Evolutionary conservation across 176 grass and related monocot species (phyloP).

Genomic region (Canna indica): DNA sequence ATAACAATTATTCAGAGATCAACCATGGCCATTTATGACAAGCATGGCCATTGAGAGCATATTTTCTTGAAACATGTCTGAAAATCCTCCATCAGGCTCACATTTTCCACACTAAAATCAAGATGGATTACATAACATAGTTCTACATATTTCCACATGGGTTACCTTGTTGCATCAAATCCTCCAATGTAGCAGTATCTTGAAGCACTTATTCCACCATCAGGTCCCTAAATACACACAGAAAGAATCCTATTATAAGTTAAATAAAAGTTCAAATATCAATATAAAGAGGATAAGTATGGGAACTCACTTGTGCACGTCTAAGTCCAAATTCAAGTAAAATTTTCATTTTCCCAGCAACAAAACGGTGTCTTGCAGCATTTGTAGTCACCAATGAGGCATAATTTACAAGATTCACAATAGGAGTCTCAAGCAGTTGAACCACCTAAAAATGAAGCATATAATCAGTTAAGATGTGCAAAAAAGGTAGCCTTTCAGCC

Average conservation of each 20-base stretch:
- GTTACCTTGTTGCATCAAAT: constrained; percentile 10
- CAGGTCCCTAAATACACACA: background rate
- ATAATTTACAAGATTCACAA: constrained; percentile 6
- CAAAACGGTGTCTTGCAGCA: background rate
- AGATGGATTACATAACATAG: too few species aligned
- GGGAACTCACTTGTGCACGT: background rate
- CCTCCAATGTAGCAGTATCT: constrained; percentile 6
- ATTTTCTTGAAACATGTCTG: too few species aligned
- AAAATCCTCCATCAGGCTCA: too few species aligned
- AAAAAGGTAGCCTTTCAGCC: too few species aligned
- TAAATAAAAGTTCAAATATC: background rate
- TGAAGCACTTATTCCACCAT: constrained; percentile 12
- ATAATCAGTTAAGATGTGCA: background rate
- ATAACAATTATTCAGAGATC: too few species aligned
- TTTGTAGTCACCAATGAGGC: constrained; percentile 8
- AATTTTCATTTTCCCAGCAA: constrained; percentile 1
- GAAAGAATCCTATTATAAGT: background rate
- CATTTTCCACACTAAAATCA: too few species aligned
- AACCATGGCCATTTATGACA: too few species aligned
- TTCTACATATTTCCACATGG: background rate
- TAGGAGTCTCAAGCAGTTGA: constrained; percentile 3
- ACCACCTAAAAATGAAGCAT: background rate
- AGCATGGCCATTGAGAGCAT: too few species aligned
- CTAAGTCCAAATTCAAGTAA: constrained; percentile 11
- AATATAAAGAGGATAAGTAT: background rate